Evolutionary conservation across 1,284 basidiomycete species (phyloP).

Genomic region (Apiotrichum mycotoxinovorans): DNA sequence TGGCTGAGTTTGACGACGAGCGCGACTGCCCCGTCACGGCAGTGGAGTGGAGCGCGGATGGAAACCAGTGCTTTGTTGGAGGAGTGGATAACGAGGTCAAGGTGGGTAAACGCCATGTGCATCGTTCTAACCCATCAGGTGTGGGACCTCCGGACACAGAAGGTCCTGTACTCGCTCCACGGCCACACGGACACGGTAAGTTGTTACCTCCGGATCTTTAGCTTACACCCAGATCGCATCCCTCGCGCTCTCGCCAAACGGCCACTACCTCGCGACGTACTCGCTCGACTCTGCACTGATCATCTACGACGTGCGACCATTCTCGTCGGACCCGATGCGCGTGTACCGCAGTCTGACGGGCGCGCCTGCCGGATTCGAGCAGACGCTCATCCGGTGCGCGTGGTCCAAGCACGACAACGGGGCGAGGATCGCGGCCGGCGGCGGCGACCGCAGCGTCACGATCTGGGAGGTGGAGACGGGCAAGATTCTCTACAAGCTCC

Average conservation of each 20-base stretch:
- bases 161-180: slow-evolving; percentile 67
- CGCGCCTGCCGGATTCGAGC: slow-evolving; percentile 86
- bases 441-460: slow-evolving; percentile 61
- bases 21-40: slow-evolving; percentile 75
- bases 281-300: slow-evolving; percentile 81
- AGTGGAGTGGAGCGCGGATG: slow-evolving; percentile 86
- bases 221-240: slow-evolving; percentile 57
- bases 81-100: slow-evolving; percentile 91
- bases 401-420: slow-evolving; percentile 57
- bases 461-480: slow-evolving; percentile 90
- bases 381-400: slow-evolving; percentile 69
- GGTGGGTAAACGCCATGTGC: slow-evolving; percentile 54
- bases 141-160: slow-evolving; percentile 77
- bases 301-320: slow-evolving; percentile 85
- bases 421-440: slow-evolving; percentile 51
- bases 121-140: slow-evolving; percentile 55
- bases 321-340: slow-evolving; percentile 74
- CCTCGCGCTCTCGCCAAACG: slow-evolving; percentile 79
- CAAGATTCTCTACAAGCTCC: slow-evolving; percentile 82
- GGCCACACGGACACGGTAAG: slow-evolving; percentile 81
- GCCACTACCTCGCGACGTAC: slow-evolving; percentile 77
- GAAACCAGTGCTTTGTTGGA: slow-evolving; percentile 77
- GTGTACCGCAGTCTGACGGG: slow-evolving; percentile 75
- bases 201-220: not conserved
- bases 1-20: slow-evolving; percentile 75